These are phyloP conservation scores for Didymosphaeria variabile DNA, from an alignment of 2,329 filamentous ascomycete species.

Conservation along the genomic window DNA sequence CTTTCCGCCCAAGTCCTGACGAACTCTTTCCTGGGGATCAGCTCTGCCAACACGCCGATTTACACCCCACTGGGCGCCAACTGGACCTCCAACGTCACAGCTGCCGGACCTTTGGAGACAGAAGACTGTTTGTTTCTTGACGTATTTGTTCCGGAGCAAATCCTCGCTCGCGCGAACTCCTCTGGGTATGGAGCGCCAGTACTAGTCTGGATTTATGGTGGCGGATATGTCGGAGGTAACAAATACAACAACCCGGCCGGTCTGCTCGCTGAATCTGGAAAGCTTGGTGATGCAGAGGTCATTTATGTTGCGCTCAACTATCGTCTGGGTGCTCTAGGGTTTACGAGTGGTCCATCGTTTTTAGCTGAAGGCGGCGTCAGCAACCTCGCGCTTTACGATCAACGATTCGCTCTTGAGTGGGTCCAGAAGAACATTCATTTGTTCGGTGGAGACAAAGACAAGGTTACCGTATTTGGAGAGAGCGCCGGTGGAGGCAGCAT, in stretches of 20 bases:
- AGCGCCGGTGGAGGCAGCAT: conserved; percentile 50
- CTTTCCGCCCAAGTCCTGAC: conserved; percentile 46
- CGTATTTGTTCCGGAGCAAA: conserved; percentile 54
- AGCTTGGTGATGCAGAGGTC: conserved; percentile 51
- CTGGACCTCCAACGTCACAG: conserved; percentile 31
- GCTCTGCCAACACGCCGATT: conserved; percentile 41
- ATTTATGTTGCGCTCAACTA: conserved; percentile 59
- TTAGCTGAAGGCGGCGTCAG: conserved; percentile 45
- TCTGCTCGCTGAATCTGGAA: conserved; percentile 54
- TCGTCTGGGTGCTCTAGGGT: conserved; percentile 54
- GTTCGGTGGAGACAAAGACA: conserved; percentile 50
- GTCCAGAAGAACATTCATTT: conserved; percentile 50
- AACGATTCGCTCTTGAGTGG: conserved; percentile 53
- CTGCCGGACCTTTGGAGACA: conserved; percentile 39
- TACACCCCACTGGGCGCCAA: conserved; percentile 39
- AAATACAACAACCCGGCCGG: conserved; percentile 55
- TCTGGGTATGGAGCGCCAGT: conserved; percentile 53
- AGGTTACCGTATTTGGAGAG: conserved; percentile 51
- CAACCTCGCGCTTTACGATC: conserved; percentile 50
- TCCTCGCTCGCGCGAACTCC: conserved; percentile 46
- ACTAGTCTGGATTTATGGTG: conserved; percentile 62
- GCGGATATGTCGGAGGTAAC: conserved; percentile 55
- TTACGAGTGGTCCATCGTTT: conserved; percentile 43
- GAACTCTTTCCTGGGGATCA: conserved; percentile 36
- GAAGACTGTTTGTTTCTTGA: conserved; percentile 62